Conservation (phyloP, 73 alveolate species). For the Tetrahymena borealis region DNA sequence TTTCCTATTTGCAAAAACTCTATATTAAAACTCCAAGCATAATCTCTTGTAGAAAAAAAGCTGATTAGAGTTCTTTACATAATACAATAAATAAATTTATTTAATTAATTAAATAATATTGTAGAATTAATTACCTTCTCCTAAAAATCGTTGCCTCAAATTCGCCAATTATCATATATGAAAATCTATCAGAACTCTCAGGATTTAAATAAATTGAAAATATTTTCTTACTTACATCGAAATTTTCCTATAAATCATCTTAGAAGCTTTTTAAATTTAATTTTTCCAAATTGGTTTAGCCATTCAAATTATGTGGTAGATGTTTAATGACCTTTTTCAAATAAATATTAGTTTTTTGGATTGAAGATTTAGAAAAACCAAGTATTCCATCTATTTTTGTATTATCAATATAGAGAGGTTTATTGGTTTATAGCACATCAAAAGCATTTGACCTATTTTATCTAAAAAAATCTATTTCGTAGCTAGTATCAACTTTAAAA, state of each 20-base stretch:
- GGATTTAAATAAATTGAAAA: neutral
- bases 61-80: neutral
- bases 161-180: neutral
- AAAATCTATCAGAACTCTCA: neutral
- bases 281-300: no score
- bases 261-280: neutral
- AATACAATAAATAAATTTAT: neutral
- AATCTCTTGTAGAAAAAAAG: neutral
- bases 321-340: no score
- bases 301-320: no score
- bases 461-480: neutral
- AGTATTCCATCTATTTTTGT: neutral
- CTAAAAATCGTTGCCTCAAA: neutral
- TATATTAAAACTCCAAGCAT: neutral
- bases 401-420: neutral
- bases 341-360: neutral
- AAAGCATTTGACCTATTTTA: neutral
- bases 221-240: neutral
- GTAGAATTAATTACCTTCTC: neutral
- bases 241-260: neutral
- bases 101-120: no score
- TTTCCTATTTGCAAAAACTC: neutral
- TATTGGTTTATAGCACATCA: neutral
- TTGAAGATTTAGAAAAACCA: neutral
- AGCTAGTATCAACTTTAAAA: neutral